A percentile compares a stretch with the other conserved stretches of the same genome.
Evolutionary conservation across 1,284 basidiomycete species (phyloP).

Genomic region (Microbotryum lychnidis-dioicae): DNA sequence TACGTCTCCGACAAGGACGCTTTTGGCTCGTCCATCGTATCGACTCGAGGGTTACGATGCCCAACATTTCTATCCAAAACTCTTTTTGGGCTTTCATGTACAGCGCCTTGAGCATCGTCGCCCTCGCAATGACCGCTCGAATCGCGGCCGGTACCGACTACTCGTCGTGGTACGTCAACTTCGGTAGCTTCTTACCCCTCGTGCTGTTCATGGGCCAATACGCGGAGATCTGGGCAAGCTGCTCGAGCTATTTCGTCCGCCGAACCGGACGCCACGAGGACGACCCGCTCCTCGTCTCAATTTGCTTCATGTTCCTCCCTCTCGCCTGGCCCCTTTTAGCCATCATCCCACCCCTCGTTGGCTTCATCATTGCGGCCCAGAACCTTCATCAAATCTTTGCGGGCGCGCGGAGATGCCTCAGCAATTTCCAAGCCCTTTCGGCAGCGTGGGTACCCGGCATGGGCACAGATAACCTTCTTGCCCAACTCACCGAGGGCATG

Average conservation of each 20-base stretch:
- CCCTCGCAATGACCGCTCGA: slow-evolving; percentile 2
- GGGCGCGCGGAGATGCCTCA: no score
- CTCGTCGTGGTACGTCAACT: neutral
- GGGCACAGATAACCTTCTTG: no score
- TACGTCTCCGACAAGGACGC: slow-evolving; percentile 10
- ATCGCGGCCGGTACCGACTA: neutral
- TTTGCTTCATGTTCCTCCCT: slow-evolving; percentile 4
- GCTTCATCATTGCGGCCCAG: neutral
- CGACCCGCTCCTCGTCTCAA: neutral
- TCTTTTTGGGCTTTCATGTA: slow-evolving; percentile 10
- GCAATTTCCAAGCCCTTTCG: no score
- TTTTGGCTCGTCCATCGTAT: slow-evolving; percentile 17
- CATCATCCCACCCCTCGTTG: slow-evolving; percentile 4
- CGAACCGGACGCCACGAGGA: slow-evolving; percentile 4
- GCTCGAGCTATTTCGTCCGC: slow-evolving; percentile 13
- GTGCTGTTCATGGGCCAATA: slow-evolving; percentile 9
- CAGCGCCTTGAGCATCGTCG: slow-evolving; percentile 3
- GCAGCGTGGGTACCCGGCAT: no score
- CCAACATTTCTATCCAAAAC: slow-evolving; percentile 7
- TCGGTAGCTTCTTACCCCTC: slow-evolving; percentile 3
- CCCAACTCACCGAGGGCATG: no score
- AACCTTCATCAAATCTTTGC: neutral
- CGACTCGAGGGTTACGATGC: slow-evolving; percentile 15
- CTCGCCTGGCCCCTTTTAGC: slow-evolving; percentile 4
- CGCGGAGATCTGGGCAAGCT: slow-evolving; percentile 13